phyloP scores from a whole-genome alignment of 805 yeast species.

The Pichia phayaonensis region DNA sequence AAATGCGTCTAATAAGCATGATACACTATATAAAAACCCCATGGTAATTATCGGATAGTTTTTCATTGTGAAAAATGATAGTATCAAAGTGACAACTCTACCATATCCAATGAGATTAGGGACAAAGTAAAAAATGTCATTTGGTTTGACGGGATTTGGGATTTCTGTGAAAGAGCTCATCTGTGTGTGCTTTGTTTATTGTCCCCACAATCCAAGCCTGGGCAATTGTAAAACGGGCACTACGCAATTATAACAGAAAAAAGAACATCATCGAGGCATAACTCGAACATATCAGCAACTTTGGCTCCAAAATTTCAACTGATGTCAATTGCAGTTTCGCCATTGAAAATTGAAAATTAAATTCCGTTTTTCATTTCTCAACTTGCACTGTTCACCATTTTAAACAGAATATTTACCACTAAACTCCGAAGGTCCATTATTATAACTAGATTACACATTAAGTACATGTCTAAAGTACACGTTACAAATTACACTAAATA shows the following conservation, averaged over 20 bases:
- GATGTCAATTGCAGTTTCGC: neutral
- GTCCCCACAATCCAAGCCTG: neutral
- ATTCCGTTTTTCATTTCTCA: neutral
- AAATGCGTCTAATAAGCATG: constrained; percentile 89
- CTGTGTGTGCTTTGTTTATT: neutral
- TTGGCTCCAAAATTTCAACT: no score
- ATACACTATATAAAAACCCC: constrained; percentile 69
- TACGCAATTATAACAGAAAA: neutral
- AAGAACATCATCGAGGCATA: neutral
- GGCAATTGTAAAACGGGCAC: neutral
- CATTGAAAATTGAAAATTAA: neutral
- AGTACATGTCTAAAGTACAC: neutral
- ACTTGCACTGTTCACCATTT: no score
- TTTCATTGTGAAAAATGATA: constrained; percentile 77
- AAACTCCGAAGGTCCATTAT: neutral
- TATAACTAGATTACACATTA: neutral
- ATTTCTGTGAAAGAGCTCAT: constrained; percentile 6
- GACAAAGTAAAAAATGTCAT: constrained; percentile 61
- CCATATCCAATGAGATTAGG: constrained; percentile 90
- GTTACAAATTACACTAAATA: neutral
- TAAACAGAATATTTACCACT: no score
- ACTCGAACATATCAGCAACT: neutral
- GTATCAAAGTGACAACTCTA: constrained; percentile 72
- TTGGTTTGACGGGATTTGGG: constrained; percentile 8
- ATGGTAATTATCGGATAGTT: constrained; percentile 71